Percentiles rank a stretch among this genome's conserved stretches.
These are phyloP conservation scores for Saccharomycopsis fibuligera DNA, from an alignment of 805 yeast genomes.

Conservation along the genomic window DNA sequence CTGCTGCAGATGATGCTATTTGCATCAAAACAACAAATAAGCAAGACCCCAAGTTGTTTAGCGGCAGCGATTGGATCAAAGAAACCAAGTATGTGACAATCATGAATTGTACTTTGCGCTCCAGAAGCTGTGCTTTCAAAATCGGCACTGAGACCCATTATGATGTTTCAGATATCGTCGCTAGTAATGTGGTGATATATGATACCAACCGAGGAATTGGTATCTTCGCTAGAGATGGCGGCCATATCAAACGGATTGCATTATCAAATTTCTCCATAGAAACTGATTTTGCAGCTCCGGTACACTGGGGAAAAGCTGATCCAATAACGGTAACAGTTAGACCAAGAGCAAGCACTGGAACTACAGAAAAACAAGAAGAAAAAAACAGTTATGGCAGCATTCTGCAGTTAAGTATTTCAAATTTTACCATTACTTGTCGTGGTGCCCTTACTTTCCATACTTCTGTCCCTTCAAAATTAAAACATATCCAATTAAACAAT, in stretches of 20 bases:
- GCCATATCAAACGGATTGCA: slow-evolving; percentile 4
- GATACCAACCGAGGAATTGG: slow-evolving; percentile 17
- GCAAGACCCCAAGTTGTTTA: neutral
- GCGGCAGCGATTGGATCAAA: neutral
- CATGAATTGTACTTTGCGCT: slow-evolving; percentile 10
- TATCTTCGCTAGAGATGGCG: slow-evolving; percentile 15
- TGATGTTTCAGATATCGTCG: slow-evolving; percentile 6
- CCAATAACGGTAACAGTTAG: slow-evolving; percentile 10
- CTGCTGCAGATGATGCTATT: slow-evolving; percentile 18
- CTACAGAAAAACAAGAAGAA: too few relatives aligned
- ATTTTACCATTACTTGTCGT: neutral
- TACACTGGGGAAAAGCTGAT: slow-evolving; percentile 19
- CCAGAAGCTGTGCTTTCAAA: slow-evolving; percentile 14
- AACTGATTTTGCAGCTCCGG: slow-evolving; percentile 11
- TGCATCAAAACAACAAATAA: slow-evolving; percentile 16
- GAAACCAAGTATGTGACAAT: slow-evolving; percentile 5
- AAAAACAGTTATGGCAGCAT: too few relatives aligned
- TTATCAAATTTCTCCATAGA: slow-evolving; percentile 6
- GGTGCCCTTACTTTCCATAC: slow-evolving; percentile 10
- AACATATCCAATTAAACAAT: slow-evolving; percentile 1
- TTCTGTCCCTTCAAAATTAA: neutral
- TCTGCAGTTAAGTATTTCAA: neutral
- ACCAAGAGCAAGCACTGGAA: neutral
- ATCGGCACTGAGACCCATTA: slow-evolving; percentile 17
- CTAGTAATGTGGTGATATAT: slow-evolving; percentile 2